phyloP scores from a whole-genome alignment of 495 filamentous ascomycete genomes.

The Friedmanniomyces simplex region DNA sequence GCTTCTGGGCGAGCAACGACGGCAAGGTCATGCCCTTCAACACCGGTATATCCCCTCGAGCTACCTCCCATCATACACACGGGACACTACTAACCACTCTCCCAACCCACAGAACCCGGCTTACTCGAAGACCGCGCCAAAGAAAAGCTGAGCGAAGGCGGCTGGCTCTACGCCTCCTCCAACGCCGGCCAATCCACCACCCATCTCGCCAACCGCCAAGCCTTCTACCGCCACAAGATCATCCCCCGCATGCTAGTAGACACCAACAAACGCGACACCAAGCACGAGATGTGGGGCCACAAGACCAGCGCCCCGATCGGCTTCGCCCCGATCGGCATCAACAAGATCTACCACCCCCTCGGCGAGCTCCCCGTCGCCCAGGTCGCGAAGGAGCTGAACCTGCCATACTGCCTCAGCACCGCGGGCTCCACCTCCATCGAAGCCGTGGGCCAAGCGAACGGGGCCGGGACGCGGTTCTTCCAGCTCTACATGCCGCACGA shows the following conservation, averaged over 20 bases:
- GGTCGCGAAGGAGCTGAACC: slow-evolving; percentile 45
- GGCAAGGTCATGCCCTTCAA: slow-evolving; percentile 47
- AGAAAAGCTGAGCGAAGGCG: slow-evolving; percentile 42
- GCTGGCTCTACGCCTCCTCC: slow-evolving; percentile 54
- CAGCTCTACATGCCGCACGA: slow-evolving; percentile 60
- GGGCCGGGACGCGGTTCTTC: slow-evolving; percentile 42
- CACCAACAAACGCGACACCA: slow-evolving; percentile 49
- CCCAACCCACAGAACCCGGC: slow-evolving; percentile 37
- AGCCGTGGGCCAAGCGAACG: slow-evolving; percentile 48
- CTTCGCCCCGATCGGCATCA: slow-evolving; percentile 58
- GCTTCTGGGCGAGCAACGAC: slow-evolving; percentile 49
- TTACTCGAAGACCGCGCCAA: slow-evolving; percentile 50
- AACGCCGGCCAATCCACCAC: slow-evolving; percentile 57
- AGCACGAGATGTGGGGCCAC: slow-evolving; percentile 51
- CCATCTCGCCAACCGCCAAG: slow-evolving; percentile 55
- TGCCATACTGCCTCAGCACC: slow-evolving; percentile 47
- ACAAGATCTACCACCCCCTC: slow-evolving; percentile 50
- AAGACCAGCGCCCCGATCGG: slow-evolving; percentile 48
- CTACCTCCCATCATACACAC: no score
- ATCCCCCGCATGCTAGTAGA: slow-evolving; percentile 54
- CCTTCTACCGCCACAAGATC: slow-evolving; percentile 59
- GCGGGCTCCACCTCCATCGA: slow-evolving; percentile 50
- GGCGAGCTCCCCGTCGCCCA: slow-evolving; percentile 50
- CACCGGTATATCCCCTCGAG: slow-evolving; percentile 31
- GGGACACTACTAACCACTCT: no score